Evolutionary conservation across 2,329 filamentous ascomycete genomes (phyloP).

Genomic region (Teratosphaeria pseudoeucalypti): DNA sequence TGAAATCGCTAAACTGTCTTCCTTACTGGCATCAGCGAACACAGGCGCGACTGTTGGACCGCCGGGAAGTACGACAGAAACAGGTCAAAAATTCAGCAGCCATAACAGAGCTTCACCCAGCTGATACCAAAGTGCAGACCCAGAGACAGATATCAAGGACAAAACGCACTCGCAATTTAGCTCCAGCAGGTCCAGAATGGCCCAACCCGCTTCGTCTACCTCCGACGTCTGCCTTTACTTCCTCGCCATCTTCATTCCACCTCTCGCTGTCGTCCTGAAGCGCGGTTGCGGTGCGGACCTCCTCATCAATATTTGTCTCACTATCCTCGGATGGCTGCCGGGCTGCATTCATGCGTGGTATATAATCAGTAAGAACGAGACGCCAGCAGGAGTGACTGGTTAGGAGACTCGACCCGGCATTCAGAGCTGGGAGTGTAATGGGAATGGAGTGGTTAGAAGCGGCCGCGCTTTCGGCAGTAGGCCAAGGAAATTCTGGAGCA

Average conservation of each 20-base stretch:
- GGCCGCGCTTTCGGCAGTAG: too few relatives aligned
- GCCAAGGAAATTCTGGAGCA: too few relatives aligned
- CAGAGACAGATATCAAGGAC: background rate
- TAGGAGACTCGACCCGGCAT: background rate
- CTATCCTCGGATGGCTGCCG: slow-evolving; percentile 52
- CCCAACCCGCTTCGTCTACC: background rate
- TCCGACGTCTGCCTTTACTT: slow-evolving; percentile 27
- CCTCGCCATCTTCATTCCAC: slow-evolving; percentile 68
- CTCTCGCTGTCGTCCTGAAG: slow-evolving; percentile 38
- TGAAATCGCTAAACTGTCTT: background rate
- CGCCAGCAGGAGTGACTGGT: background rate
- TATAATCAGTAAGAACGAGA: background rate
- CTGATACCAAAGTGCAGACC: background rate
- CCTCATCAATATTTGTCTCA: slow-evolving; percentile 33
- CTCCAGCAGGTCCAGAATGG: background rate
- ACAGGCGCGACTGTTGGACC: background rate
- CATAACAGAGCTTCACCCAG: background rate
- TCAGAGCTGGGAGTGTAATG: too few relatives aligned
- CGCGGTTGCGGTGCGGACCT: slow-evolving; percentile 40
- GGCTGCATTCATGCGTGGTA: slow-evolving; percentile 32
- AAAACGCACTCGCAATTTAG: background rate
- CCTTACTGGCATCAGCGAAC: background rate
- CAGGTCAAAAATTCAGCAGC: background rate
- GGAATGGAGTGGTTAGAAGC: too few relatives aligned
- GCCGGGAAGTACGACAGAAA: background rate